A percentile compares a stretch with the other conserved stretches of the same genome.
These are phyloP conservation scores for Agaricus sinodeliciosus DNA, from an alignment of 768 basidiomycete species.

Conservation along the genomic window DNA sequence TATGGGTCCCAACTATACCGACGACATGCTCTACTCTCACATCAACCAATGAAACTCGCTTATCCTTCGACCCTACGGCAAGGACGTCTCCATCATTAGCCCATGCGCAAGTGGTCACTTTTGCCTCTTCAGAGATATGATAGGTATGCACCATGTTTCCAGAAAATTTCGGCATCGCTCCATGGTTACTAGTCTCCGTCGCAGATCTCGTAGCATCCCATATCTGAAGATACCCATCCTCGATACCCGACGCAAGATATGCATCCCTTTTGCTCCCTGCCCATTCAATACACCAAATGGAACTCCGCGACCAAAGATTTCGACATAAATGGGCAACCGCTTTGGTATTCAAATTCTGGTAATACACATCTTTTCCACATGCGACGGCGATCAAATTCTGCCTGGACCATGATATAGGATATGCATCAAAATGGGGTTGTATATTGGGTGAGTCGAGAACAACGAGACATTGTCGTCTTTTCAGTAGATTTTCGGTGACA, in stretches of 20 bases:
- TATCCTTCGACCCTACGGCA: slow-evolving; percentile 56
- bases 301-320: slow-evolving; percentile 23
- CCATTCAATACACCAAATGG: slow-evolving; percentile 47
- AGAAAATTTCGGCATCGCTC: background rate
- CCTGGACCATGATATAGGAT: slow-evolving; percentile 56
- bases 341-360: slow-evolving; percentile 53
- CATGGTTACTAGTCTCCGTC: slow-evolving; percentile 21
- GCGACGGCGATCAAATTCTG: slow-evolving; percentile 57
- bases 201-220: slow-evolving; percentile 38
- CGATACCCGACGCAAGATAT: slow-evolving; percentile 47
- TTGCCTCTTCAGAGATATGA: slow-evolving; percentile 18
- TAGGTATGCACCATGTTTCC: slow-evolving; percentile 9
- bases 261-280: slow-evolving; percentile 31
- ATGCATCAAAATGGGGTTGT: slow-evolving; percentile 44
- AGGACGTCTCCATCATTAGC: slow-evolving; percentile 56
- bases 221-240: slow-evolving; percentile 41
- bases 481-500: slow-evolving; percentile 50
- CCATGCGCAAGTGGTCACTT: slow-evolving; percentile 24
- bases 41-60: slow-evolving; percentile 61
- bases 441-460: slow-evolving; percentile 64
- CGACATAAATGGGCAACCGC: slow-evolving; percentile 45
- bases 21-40: slow-evolving; percentile 33
- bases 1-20: slow-evolving; percentile 45
- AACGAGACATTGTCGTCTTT: slow-evolving; percentile 46
- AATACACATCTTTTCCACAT: slow-evolving; percentile 52